These are phyloP conservation scores for Cladosporium sp. DNA, from an alignment of 2,329 filamentous ascomycete genomes.

Conservation along the genomic window DNA sequence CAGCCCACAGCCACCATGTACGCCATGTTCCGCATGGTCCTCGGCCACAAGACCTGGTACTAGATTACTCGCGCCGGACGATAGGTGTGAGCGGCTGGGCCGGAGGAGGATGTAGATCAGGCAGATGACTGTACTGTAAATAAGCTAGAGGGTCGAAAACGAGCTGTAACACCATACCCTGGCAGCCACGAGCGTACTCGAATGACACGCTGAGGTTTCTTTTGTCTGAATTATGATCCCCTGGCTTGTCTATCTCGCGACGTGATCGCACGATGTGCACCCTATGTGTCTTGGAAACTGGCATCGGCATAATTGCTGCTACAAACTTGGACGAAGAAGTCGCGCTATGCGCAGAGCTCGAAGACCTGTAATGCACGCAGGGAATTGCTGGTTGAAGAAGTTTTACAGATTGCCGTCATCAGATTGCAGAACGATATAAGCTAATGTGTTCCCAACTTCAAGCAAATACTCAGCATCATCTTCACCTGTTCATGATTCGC, in stretches of 20 bases:
- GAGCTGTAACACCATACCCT: constrained; percentile 13
- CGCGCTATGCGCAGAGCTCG: too few species aligned
- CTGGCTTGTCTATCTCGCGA: too few species aligned
- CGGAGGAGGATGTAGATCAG: background rate
- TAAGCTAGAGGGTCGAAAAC: constrained; percentile 11
- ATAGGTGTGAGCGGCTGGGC: background rate
- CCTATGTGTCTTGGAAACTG: too few species aligned
- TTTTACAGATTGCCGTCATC: too few species aligned
- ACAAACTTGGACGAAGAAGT: too few species aligned
- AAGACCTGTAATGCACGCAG: too few species aligned
- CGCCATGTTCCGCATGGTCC: constrained; percentile 67
- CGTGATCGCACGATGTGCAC: too few species aligned
- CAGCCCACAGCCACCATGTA: constrained; percentile 51
- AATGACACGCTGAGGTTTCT: constrained; percentile 6
- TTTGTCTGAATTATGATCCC: background rate
- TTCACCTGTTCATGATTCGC: background rate
- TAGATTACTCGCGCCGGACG: constrained; percentile 7
- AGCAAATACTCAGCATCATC: background rate
- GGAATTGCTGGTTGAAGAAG: too few species aligned
- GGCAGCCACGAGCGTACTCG: constrained; percentile 10
- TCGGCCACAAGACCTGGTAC: constrained; percentile 76
- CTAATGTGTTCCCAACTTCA: background rate
- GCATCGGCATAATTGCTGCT: too few species aligned
- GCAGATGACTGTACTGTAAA: constrained; percentile 5
- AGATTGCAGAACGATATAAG: background rate